Evolutionary conservation across 345 rosid genomes (phyloP).

Genomic region (Conringia planisiliqua): DNA sequence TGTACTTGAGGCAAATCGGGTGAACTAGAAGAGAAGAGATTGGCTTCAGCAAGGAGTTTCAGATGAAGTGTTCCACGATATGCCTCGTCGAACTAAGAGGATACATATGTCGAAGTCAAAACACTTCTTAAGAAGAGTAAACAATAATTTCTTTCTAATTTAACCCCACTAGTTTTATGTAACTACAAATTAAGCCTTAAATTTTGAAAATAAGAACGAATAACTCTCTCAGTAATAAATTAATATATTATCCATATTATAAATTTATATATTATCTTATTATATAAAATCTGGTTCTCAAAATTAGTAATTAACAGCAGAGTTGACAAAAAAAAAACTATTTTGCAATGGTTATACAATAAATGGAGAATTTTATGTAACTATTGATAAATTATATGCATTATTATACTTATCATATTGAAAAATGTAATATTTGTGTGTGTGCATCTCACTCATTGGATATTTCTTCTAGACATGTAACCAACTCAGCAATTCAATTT

Average conservation of each 20-base stretch:
- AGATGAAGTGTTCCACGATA: conserved; percentile 56
- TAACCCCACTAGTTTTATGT: not conserved
- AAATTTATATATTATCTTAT: not conserved
- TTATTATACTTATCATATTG: not conserved
- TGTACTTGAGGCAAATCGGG: not conserved
- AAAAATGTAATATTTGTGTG: not conserved
- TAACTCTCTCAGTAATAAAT: not conserved
- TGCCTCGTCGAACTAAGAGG: conserved; percentile 39
- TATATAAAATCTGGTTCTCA: too few species aligned
- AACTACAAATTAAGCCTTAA: not conserved
- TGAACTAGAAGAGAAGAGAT: conserved; percentile 37
- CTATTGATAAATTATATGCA: not conserved
- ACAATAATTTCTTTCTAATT: not conserved
- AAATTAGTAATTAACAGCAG: too few species aligned
- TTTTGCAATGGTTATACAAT: not conserved
- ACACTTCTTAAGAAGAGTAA: not conserved
- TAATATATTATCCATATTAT: not conserved
- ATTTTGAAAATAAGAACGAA: not conserved
- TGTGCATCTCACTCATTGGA: not conserved
- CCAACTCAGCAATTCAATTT: conserved; percentile 13
- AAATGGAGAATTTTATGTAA: not conserved
- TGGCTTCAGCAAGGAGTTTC: conserved; percentile 1
- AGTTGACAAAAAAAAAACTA: not conserved
- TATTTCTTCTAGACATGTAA: conserved; percentile 10
- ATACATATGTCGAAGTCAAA: not conserved